These are phyloP conservation scores for Metroxylon sagu DNA, from an alignment of 176 grass and related monocot genomes.

Conservation along the genomic window DNA sequence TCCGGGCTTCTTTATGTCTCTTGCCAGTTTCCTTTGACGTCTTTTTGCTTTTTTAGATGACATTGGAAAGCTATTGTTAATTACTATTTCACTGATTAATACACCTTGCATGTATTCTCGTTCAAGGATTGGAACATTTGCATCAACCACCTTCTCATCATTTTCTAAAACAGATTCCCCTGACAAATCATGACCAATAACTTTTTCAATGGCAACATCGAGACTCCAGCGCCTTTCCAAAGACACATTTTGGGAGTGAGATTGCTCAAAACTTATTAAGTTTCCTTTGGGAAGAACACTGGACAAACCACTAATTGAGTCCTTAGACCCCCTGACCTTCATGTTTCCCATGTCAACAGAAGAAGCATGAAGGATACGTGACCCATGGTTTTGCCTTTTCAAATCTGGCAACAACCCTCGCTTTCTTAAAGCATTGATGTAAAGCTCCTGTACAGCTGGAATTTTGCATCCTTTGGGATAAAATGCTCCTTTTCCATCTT, in stretches of 20 bases:
- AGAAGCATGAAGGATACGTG: slow-evolving; percentile 60
- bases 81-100: slow-evolving; percentile 85
- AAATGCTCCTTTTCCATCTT: slow-evolving; percentile 91
- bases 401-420: slow-evolving; percentile 68
- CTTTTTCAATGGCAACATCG: slow-evolving; percentile 78
- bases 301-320: slow-evolving; percentile 19
- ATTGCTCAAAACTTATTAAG: slow-evolving; percentile 20
- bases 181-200: slow-evolving; percentile 48
- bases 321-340: slow-evolving; percentile 37
- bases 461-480: slow-evolving; percentile 87
- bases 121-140: slow-evolving; percentile 61
- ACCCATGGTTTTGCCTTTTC: slow-evolving; percentile 61
- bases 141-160: slow-evolving; percentile 41
- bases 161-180: slow-evolving; percentile 32
- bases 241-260: slow-evolving; percentile 48
- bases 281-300: slow-evolving; percentile 20
- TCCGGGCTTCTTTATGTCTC: slow-evolving; percentile 74
- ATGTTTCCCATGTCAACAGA: slow-evolving; percentile 76
- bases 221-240: slow-evolving; percentile 93
- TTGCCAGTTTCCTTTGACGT: slow-evolving; percentile 63
- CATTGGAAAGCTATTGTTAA: slow-evolving; percentile 49
- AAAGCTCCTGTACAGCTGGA: slow-evolving; percentile 48
- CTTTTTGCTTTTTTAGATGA: slow-evolving; percentile 74
- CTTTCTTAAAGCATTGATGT: slow-evolving; percentile 65
- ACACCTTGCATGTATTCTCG: slow-evolving; percentile 99